Percentiles rank a stretch among this genome's conserved stretches.
phyloP scores from a whole-genome alignment of 148 eudicot species.

The Spergularia bocconei region DNA sequence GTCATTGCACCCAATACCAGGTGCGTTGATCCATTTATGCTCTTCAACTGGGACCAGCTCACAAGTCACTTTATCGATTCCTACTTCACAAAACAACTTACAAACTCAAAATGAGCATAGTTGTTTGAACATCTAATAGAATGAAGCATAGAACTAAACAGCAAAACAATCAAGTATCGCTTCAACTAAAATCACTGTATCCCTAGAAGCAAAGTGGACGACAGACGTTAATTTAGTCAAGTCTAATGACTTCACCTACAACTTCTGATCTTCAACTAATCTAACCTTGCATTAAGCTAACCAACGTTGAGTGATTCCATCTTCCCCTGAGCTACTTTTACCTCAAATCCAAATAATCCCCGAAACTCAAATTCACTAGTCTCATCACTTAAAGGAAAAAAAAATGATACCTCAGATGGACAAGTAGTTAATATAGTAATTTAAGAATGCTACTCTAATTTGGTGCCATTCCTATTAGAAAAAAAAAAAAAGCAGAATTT shows the following conservation, averaged over 20 bases:
- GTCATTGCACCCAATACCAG: neutral
- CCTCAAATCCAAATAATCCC: neutral
- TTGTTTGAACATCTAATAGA: neutral
- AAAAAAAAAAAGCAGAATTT: too few relatives aligned
- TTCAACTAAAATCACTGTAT: too few relatives aligned
- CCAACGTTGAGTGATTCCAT: neutral
- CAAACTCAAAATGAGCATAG: neutral
- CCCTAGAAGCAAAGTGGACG: too few relatives aligned
- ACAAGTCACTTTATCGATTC: neutral
- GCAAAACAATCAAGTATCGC: neutral
- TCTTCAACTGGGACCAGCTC: neutral
- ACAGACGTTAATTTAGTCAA: neutral
- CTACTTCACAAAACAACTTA: neutral
- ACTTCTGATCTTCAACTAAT: neutral
- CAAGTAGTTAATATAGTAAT: neutral
- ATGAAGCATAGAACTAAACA: neutral
- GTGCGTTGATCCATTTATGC: neutral
- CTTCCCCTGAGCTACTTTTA: neutral
- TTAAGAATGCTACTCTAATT: neutral
- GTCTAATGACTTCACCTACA: neutral
- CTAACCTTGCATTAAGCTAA: neutral
- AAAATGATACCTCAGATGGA: neutral
- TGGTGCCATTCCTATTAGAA: neutral
- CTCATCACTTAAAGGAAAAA: neutral
- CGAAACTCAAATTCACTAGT: neutral